Evolutionary conservation across 1,284 basidiomycete genomes (phyloP), one percentile per base, ranked within the genome.

Genomic region (Marasmius oreades): DNA sequence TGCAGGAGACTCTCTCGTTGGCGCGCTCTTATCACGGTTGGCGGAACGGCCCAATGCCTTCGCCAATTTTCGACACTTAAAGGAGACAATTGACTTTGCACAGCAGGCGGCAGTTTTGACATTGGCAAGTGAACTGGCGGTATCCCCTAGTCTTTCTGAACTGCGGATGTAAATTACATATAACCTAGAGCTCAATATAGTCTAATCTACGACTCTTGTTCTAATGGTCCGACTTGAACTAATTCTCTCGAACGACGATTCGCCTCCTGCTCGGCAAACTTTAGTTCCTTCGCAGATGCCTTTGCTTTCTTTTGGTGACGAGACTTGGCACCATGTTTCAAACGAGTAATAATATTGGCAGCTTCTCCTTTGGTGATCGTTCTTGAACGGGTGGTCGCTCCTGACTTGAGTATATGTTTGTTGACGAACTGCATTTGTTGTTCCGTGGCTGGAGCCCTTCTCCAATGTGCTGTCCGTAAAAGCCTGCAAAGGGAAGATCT

Each of bases 1-100:
- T 2, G 94, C 92, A 1, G 95, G 95, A 0, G 94, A 98, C 70
- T 87, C 92, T 2, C 81, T 95, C 20, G 92, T 92, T 3, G 93
- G 93, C 7, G 81, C 86, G 0, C 66, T 95, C 20, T 70, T 91
- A 18, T 85, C 88, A 1, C 69, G 72, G 22, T 67, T 92, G 12
- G 70, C 78, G 4, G 69, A 73, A 22, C 67, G 77, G 45, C 77
- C 75, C 14, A 61, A 62, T 10, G 66, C 73, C 8, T 83, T 89
- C 59, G 68, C 73, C n/a, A 68, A 74, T 56, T 78, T 79, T 14
- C 58, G 62, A 10, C 63, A 69, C 3, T 62, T 90, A 55, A 72
- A 73, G 1, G 62, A 65, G 14, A 66, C 75, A 1, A 72, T 92
- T 4, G 66, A 67, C 18, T 66, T 72, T 31, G 84, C 86, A 4